phyloP scores from a whole-genome alignment of 345 rosid genomes.

The Brassica napus region Da-Ae NC_063439.1:26859001-26859500 shows the following conservation, averaged over 20 bases:
- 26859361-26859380: conserved; percentile 35
- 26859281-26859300: conserved; percentile 20
- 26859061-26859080: not conserved
- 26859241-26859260: conserved; percentile 4
- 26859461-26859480: conserved; percentile 2
- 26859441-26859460: conserved; percentile 2
- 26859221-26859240: conserved; percentile 64
- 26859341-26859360: conserved; percentile 95
- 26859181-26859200: conserved; percentile 78
- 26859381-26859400: conserved; percentile 15
- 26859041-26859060: conserved; percentile 19
- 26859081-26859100: conserved; percentile 16
- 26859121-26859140: conserved; percentile 22
- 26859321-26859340: conserved; percentile 83
- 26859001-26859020: conserved; percentile 44
- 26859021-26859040: conserved; percentile 58
- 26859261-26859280: conserved; percentile 14
- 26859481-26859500: not conserved
- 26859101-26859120: conserved; percentile 20
- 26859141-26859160: conserved; percentile 63
- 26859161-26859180: conserved; percentile 77
- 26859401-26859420: not conserved
- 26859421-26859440: conserved; percentile 7
- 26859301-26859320: conserved; percentile 87
- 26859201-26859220: conserved; percentile 98